Base-by-base conservation (phyloP, 805 yeast species). In the Saccharomyces paradoxus region DNA sequence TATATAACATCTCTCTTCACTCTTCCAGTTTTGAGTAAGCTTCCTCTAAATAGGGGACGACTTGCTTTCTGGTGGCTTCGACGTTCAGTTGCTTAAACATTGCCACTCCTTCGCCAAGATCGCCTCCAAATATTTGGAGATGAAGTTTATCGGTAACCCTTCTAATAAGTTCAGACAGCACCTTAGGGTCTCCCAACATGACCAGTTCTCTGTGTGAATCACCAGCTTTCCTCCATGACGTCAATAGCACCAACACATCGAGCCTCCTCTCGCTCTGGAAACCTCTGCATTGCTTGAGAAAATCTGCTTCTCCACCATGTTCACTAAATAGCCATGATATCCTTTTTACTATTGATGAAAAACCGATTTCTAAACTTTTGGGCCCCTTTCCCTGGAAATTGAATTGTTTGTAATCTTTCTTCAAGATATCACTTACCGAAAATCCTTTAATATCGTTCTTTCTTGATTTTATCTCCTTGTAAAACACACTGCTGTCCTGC, bases 391-490 rank as follows among this genome's bases (percentile, higher is more conserved):
- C 27, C 59, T 55, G 47, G 48, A 76, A 75, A 4, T 64, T 69
- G 72, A 86, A 90, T 63, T 81, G 82, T 66, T 92, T 92, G 70
- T 87, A 92, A 66, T 92, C 99, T 68, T 90, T 91, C 48, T 84
- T 74, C 44, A 94, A 72, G 6, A 94, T 69, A 51, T 89, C 95
- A 4, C 61, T 61, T 4, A 82, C 68, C 1, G 80, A 63, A 41
- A 94, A 74, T 0, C 89, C 90, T 2, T 68, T 66, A 41, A 91
- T 72, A 63, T 88, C 81, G 54, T 77, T 77, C 66, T 89, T 91
- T 21, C 83, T 82, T 2, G 61, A 58, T 49, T 68, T 73, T 26
- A 83, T 63, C 1, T 63, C 61, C 4, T 63, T 55, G 60, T 62
- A 80, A 50, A 65, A 70, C 4, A 51, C 37, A 0, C 62, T 55